A percentile compares a stretch with the other conserved stretches of the same genome.
Evolutionary conservation across 306 rosid species (phyloP).

Genomic region (Prunus mira): DNA sequence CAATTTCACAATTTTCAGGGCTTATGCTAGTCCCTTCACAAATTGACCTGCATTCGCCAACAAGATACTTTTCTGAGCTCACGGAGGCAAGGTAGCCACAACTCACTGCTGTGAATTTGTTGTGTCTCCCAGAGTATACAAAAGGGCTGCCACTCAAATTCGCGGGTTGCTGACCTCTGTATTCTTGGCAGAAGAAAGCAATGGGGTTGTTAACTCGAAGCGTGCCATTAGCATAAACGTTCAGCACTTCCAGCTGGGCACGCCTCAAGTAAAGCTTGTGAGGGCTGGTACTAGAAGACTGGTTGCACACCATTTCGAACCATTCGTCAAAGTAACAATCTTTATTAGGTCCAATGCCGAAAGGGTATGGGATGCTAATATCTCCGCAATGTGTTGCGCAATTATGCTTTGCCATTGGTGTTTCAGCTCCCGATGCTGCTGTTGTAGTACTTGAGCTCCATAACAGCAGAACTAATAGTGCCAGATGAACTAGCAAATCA

Average conservation of each 20-base stretch:
- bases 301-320: slow-evolving; percentile 9
- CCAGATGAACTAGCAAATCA: not conserved
- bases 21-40: not conserved
- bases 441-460: not conserved
- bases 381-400: not conserved
- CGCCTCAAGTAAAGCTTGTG: not conserved
- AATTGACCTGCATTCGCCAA: slow-evolving; percentile 25
- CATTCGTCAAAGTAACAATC: slow-evolving; percentile 10
- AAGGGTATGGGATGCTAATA: slow-evolving; percentile 16
- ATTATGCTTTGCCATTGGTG: not conserved
- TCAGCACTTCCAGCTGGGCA: not conserved
- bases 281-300: not conserved
- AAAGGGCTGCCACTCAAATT: slow-evolving; percentile 29
- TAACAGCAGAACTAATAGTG: not conserved
- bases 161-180: not conserved
- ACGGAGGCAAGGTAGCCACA: not conserved
- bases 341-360: slow-evolving; percentile 4
- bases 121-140: not conserved
- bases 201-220: not conserved
- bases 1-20: not conserved
- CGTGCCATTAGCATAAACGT: not conserved
- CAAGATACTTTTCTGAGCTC: not conserved
- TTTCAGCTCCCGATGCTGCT: not conserved
- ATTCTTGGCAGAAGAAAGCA: not conserved
- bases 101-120: slow-evolving; percentile 23